phyloP scores from a whole-genome alignment of 306 rosid species.

The Citrullus amarus region DNA sequence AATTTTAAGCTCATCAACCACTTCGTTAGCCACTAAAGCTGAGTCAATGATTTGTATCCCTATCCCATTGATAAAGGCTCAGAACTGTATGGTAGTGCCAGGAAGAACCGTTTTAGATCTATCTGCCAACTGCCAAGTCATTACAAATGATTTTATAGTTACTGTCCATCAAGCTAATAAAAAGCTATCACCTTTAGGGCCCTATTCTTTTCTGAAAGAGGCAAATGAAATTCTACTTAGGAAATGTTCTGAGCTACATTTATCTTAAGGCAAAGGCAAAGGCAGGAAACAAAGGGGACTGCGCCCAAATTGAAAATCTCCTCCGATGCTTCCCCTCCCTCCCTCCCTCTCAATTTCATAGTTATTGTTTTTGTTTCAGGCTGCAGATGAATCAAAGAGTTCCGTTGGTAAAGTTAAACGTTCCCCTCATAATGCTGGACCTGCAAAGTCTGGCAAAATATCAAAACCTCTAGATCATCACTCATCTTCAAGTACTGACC shows the following conservation, averaged over 20 bases:
- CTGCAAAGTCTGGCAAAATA: slow-evolving; percentile 35
- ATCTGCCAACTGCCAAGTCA: no score
- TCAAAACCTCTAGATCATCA: slow-evolving; percentile 31
- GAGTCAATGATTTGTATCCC: no score
- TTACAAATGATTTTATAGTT: no score
- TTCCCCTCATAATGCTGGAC: slow-evolving; percentile 38
- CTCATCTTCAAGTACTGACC: slow-evolving; percentile 29
- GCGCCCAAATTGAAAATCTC: not conserved
- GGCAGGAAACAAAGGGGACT: not conserved
- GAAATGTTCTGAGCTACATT: not conserved
- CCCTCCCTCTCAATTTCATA: not conserved
- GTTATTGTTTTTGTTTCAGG: slow-evolving; percentile 30
- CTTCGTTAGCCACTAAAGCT: no score
- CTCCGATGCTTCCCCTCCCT: not conserved
- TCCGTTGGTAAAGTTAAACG: slow-evolving; percentile 52
- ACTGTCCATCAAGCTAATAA: no score
- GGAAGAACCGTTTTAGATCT: no score
- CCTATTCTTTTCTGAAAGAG: no score
- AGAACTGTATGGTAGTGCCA: no score
- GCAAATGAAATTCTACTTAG: no score
- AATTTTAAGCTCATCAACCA: no score
- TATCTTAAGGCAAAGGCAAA: not conserved
- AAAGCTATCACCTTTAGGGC: no score
- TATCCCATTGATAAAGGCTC: no score
- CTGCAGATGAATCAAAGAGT: slow-evolving; percentile 42